Evolutionary conservation across 2,329 filamentous ascomycete species (phyloP).

Genomic region (Phialophora macrospora): DNA sequence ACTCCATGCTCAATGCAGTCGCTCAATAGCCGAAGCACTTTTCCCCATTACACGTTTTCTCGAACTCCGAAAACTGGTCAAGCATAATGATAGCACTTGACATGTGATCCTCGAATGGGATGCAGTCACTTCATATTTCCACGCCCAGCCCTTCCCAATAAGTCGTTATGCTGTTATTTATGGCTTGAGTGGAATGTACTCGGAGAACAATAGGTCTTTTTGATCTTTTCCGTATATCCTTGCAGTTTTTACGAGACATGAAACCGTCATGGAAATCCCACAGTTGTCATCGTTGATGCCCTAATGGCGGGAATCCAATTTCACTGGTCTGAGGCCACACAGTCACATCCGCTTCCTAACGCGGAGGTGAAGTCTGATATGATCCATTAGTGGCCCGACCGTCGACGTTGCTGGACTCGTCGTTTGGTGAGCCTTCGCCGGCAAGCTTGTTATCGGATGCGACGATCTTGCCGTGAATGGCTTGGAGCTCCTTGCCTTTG

Average conservation of each 20-base stretch:
- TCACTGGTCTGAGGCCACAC: not conserved
- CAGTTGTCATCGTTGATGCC: not conserved
- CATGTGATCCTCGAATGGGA: not conserved
- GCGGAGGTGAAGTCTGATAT: conserved; percentile 38
- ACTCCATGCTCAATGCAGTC: conserved; percentile 7
- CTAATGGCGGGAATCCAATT: not conserved
- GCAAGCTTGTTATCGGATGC: conserved; percentile 39
- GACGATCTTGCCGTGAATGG: conserved; percentile 39
- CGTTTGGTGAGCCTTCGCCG: conserved; percentile 38
- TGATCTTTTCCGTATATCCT: conserved; percentile 1
- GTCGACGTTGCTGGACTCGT: conserved; percentile 36
- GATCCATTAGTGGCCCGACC: conserved; percentile 35
- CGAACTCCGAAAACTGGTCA: conserved; percentile 3
- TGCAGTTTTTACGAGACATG: too few relatives aligned
- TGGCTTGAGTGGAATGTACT: not conserved
- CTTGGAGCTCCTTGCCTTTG: conserved; percentile 37
- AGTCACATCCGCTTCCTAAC: conserved; percentile 16
- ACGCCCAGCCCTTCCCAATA: not conserved
- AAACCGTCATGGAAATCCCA: not conserved
- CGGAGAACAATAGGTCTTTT: not conserved
- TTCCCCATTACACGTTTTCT: conserved; percentile 1
- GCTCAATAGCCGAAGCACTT: conserved; percentile 2
- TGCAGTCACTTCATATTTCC: not conserved
- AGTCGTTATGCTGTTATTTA: conserved; percentile 1
- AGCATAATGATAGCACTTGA: not conserved